phyloP scores from a whole-genome alignment of 352 stramenopile genomes.

The Pythium angustatum region DNA sequence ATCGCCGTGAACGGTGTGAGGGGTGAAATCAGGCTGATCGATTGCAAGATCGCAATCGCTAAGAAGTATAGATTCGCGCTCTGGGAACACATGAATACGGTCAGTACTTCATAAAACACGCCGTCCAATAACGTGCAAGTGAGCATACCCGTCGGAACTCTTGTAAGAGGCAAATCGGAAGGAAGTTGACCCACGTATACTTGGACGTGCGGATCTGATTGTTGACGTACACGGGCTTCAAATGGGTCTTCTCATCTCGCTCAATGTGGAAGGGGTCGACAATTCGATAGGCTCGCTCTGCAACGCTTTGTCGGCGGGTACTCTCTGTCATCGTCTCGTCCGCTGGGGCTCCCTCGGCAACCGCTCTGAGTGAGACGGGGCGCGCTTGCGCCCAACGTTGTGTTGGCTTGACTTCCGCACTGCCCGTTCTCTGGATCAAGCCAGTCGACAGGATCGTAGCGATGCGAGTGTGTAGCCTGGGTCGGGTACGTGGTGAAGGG shows the following conservation, averaged over 20 bases:
- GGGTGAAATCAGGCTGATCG: conserved; percentile 77
- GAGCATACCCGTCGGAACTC: conserved; percentile 85
- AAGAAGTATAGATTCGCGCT: conserved; percentile 96
- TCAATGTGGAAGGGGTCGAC: conserved; percentile 68
- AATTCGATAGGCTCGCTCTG: conserved; percentile 45
- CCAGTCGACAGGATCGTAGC: not conserved
- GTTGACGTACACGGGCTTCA: conserved; percentile 55
- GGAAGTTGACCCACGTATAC: conserved; percentile 85
- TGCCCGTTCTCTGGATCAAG: not conserved
- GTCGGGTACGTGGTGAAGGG: not conserved
- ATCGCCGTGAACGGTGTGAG: conserved; percentile 75
- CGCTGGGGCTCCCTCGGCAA: not conserved
- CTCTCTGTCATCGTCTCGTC: conserved; percentile 3
- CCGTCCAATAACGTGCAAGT: no score
- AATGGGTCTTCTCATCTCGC: conserved; percentile 49
- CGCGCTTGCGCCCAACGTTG: conserved; percentile 25
- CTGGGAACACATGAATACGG: conserved; percentile 48
- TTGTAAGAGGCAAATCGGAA: conserved; percentile 70
- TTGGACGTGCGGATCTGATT: conserved; percentile 91
- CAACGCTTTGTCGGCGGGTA: conserved; percentile 26
- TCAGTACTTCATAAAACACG: conserved; percentile 40
- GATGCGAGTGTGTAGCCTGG: not conserved
- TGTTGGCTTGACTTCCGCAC: not conserved
- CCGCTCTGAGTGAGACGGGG: conserved; percentile 6
- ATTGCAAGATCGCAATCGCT: conserved; percentile 91